These are phyloP conservation scores for Penicillium corylophilum DNA, from an alignment of 2,329 filamentous ascomycete genomes.

Conservation along the genomic window DNA sequence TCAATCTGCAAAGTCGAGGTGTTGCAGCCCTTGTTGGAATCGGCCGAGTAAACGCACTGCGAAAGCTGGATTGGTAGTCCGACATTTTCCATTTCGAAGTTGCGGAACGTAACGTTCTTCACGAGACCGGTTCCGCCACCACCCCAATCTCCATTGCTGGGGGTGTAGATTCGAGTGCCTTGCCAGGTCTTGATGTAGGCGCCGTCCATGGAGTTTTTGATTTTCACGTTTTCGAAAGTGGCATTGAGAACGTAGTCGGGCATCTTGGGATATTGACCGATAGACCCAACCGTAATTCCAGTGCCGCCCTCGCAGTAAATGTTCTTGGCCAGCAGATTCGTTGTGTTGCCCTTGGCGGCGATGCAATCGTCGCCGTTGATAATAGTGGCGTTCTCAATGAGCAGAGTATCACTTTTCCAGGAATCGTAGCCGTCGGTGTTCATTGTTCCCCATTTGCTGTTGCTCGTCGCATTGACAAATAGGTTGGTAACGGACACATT, in stretches of 20 bases:
- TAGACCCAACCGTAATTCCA: constrained; percentile 58
- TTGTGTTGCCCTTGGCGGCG: constrained; percentile 56
- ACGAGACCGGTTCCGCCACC: constrained; percentile 57
- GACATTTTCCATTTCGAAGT: constrained; percentile 20
- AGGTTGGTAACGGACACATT: constrained; percentile 57
- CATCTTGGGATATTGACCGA: constrained; percentile 54
- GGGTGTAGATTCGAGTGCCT: constrained; percentile 50
- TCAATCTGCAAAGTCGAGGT: constrained; percentile 43
- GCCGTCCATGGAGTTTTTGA: constrained; percentile 48
- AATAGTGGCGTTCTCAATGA: constrained; percentile 52
- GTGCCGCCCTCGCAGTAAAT: constrained; percentile 51
- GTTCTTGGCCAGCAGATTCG: constrained; percentile 54
- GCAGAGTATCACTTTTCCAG: constrained; percentile 53
- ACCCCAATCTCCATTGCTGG: constrained; percentile 54
- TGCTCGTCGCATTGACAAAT: constrained; percentile 49
- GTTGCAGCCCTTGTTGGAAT: constrained; percentile 36
- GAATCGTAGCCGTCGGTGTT: constrained; percentile 56
- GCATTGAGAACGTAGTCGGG: constrained; percentile 54
- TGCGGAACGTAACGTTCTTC: constrained; percentile 21
- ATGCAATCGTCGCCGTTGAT: constrained; percentile 57
- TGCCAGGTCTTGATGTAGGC: constrained; percentile 61
- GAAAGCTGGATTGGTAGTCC: constrained; percentile 9
- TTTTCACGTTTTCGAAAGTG: constrained; percentile 49
- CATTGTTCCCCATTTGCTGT: constrained; percentile 3
- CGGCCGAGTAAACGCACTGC: not conserved